A percentile compares a stretch with the other conserved stretches of the same genome.
Evolutionary conservation across 768 basidiomycete genomes (phyloP).

Genomic region (Psilocybe sp.): DNA sequence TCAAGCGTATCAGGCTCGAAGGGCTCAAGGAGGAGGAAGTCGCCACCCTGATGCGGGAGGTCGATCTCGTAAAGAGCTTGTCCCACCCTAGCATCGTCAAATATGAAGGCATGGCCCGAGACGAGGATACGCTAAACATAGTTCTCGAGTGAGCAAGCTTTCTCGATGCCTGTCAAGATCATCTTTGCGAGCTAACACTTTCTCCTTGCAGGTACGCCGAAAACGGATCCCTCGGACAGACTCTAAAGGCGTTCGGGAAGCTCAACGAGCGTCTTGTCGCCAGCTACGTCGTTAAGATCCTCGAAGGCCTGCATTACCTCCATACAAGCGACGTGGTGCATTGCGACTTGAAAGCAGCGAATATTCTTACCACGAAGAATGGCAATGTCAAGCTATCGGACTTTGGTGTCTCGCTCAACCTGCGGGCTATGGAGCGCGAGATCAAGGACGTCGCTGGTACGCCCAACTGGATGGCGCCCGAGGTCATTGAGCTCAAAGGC

Average conservation of each 20-base stretch:
- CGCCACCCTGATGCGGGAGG: constrained; percentile 88
- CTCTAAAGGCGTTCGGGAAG: constrained; percentile 89
- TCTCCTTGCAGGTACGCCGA: constrained; percentile 75
- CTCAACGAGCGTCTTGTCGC: constrained; percentile 91
- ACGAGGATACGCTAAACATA: constrained; percentile 86
- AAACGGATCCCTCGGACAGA: constrained; percentile 93
- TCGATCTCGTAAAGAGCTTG: constrained; percentile 86
- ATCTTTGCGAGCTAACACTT: constrained; percentile 3
- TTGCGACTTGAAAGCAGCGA: constrained; percentile 97
- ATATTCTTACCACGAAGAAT: constrained; percentile 97
- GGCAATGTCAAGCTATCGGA: constrained; percentile 97
- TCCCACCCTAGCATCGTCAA: constrained; percentile 96
- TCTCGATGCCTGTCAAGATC: background rate
- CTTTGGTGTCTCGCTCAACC: constrained; percentile 95
- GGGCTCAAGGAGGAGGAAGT: constrained; percentile 92
- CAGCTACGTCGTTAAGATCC: constrained; percentile 92
- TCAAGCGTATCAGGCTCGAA: constrained; percentile 90
- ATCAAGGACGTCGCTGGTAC: constrained; percentile 89
- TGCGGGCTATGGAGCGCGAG: constrained; percentile 85
- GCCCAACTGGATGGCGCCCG: constrained; percentile 99
- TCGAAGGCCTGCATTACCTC: constrained; percentile 93
- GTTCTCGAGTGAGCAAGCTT: constrained; percentile 78
- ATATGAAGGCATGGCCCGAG: constrained; percentile 94
- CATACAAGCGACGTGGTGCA: constrained; percentile 90
- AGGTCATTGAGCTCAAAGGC: constrained; percentile 93